These are phyloP conservation scores for Oidiodendron maius DNA, from an alignment of 495 filamentous ascomycete species.

Conservation along the genomic window DNA sequence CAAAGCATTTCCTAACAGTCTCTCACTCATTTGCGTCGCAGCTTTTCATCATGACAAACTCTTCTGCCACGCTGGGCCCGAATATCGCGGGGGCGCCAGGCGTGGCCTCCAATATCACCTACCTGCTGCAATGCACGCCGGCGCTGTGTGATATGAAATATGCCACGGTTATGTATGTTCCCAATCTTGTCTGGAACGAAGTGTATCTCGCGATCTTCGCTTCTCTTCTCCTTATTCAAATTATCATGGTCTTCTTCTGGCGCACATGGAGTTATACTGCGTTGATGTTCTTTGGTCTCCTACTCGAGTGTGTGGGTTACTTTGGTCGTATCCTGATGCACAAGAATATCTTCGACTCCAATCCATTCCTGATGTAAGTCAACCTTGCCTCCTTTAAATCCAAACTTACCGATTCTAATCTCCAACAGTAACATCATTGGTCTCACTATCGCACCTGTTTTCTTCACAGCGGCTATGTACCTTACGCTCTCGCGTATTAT, in stretches of 20 bases:
- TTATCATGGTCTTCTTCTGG: slow-evolving; percentile 1
- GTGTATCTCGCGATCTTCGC: slow-evolving; percentile 19
- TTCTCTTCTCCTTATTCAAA: slow-evolving; percentile 13
- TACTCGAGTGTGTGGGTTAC: slow-evolving; percentile 37
- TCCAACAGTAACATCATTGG: slow-evolving; percentile 19
- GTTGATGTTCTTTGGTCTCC: slow-evolving; percentile 28
- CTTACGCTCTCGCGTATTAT: slow-evolving; percentile 56
- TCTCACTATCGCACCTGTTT: slow-evolving; percentile 59
- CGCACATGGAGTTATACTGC: slow-evolving; percentile 28
- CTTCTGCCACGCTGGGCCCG: slow-evolving; percentile 2
- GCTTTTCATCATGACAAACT: not conserved
- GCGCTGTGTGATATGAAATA: slow-evolving; percentile 17
- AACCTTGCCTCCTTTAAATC: not conserved
- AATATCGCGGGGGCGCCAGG: not conserved
- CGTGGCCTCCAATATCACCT: slow-evolving; percentile 11
- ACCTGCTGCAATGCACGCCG: slow-evolving; percentile 4
- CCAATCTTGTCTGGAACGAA: slow-evolving; percentile 19
- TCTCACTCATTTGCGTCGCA: not conserved
- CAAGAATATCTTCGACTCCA: slow-evolving; percentile 28
- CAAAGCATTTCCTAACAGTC: not conserved
- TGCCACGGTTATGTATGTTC: slow-evolving; percentile 14
- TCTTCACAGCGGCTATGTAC: slow-evolving; percentile 58
- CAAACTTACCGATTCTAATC: not conserved
- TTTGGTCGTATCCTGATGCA: slow-evolving; percentile 30
- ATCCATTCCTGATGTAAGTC: slow-evolving; percentile 28